Evolutionary conservation across 768 basidiomycete species (phyloP).

Genomic region (Serendipita vermifera): DNA sequence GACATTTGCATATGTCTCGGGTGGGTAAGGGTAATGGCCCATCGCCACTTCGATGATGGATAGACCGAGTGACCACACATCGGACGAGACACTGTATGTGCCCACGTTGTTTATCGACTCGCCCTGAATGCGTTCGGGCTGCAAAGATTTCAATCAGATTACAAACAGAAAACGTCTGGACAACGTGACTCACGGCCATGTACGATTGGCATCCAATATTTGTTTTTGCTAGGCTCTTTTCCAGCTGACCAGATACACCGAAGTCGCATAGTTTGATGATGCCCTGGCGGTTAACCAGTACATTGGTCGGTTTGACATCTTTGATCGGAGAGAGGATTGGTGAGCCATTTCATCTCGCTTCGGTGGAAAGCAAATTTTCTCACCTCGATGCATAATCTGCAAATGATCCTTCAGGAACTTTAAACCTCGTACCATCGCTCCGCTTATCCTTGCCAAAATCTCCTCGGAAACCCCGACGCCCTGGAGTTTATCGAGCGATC

Average conservation of each 20-base stretch:
- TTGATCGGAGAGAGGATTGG: slow-evolving; percentile 9
- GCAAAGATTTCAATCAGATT: not conserved
- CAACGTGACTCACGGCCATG: slow-evolving; percentile 69
- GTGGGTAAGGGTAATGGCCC: slow-evolving; percentile 87
- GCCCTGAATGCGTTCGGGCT: slow-evolving; percentile 95
- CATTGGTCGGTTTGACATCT: slow-evolving; percentile 93
- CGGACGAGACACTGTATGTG: slow-evolving; percentile 91
- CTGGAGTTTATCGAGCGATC: slow-evolving; percentile 77
- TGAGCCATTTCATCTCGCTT: not conserved
- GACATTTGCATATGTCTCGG: slow-evolving; percentile 92
- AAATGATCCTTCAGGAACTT: slow-evolving; percentile 92
- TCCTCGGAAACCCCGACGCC: slow-evolving; percentile 52
- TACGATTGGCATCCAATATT: slow-evolving; percentile 98
- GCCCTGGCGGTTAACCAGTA: slow-evolving; percentile 79
- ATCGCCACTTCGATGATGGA: slow-evolving; percentile 87
- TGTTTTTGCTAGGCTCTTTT: slow-evolving; percentile 91
- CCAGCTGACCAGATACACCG: slow-evolving; percentile 96
- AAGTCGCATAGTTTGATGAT: slow-evolving; percentile 95
- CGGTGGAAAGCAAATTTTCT: slow-evolving; percentile 15
- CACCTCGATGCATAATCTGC: slow-evolving; percentile 68
- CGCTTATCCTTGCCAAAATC: slow-evolving; percentile 71
- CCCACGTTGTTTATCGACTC: slow-evolving; percentile 76
- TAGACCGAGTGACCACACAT: slow-evolving; percentile 94
- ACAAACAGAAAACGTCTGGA: slow-evolving; percentile 8
- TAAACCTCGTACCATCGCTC: slow-evolving; percentile 74